Conservation (phyloP, 441 rosid species). For the Sinapis alba region DNA sequence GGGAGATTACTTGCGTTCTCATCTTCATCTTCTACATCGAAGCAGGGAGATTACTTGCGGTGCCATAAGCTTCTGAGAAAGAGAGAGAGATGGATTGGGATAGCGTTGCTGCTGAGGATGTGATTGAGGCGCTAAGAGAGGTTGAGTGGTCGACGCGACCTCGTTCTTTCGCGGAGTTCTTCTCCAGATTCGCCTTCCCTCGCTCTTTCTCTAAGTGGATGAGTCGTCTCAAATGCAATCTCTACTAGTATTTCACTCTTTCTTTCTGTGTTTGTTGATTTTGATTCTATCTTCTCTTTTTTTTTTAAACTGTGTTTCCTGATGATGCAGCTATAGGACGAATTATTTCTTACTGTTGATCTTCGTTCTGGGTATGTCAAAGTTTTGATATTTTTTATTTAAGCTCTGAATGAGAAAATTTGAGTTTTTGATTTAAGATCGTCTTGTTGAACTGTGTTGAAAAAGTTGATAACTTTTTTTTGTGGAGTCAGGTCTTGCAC, state of each 20-base stretch:
- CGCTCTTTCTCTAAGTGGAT: constrained; percentile 42
- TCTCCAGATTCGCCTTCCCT: constrained; percentile 44
- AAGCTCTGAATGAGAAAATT: not conserved
- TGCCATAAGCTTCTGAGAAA: not conserved
- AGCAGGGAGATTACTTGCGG: not conserved
- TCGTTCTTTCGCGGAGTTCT: constrained; percentile 43
- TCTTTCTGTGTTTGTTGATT: not conserved
- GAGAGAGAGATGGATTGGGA: constrained; percentile 45
- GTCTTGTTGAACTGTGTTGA: not conserved
- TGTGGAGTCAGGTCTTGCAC: constrained; percentile 35
- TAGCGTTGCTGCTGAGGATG: constrained; percentile 42
- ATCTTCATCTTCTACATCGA: not conserved
- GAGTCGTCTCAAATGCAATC: constrained; percentile 50
- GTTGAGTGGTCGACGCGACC: constrained; percentile 45
- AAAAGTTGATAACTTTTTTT: not conserved
- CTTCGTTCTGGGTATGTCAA: constrained; percentile 26
- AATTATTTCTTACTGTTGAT: constrained; percentile 43
- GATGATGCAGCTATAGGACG: constrained; percentile 43
- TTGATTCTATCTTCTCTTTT: not conserved
- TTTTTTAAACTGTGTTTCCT: not conserved
- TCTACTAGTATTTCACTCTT: constrained; percentile 38
- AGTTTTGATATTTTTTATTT: not conserved
- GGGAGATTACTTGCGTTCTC: too few relatives aligned
- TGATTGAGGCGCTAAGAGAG: constrained; percentile 44
- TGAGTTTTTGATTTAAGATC: constrained; percentile 10